Evolutionary conservation across 2,329 filamentous ascomycete species (phyloP).

Genomic region (Phialemonium atrogriseum): DNA sequence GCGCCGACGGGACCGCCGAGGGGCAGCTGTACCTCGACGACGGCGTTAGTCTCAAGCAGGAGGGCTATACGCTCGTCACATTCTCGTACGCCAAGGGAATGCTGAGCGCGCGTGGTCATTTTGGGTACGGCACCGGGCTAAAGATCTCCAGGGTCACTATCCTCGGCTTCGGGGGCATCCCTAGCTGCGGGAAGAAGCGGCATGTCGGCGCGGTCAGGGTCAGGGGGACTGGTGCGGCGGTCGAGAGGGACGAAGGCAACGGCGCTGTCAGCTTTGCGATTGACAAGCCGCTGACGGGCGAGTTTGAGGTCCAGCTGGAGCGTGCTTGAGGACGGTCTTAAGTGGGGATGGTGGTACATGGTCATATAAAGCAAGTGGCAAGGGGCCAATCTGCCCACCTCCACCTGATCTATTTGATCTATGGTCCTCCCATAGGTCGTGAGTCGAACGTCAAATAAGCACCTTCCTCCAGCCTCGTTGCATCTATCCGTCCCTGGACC

Average conservation of each 20-base stretch:
- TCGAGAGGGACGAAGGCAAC: conserved; percentile 6
- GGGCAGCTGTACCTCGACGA: conserved; percentile 73
- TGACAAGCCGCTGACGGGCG: conserved; percentile 14
- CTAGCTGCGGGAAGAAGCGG: conserved; percentile 4
- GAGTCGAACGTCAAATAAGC: no score
- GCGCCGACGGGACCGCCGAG: conserved; percentile 49
- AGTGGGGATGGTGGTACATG: no score
- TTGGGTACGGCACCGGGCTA: conserved; percentile 39
- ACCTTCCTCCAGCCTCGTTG: no score
- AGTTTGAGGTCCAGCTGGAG: conserved; percentile 19
- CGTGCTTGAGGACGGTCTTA: no score
- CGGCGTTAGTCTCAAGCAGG: conserved; percentile 58
- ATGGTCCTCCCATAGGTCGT: no score
- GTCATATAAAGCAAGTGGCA: no score
- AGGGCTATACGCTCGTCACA: conserved; percentile 43
- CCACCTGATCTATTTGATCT: no score
- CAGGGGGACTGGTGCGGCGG: conserved; percentile 6
- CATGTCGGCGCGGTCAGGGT: conserved; percentile 1
- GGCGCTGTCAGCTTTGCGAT: conserved; percentile 12
- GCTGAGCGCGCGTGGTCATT: conserved; percentile 42
- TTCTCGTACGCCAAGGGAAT: conserved; percentile 50
- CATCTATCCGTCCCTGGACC: no score
- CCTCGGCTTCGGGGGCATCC: no score
- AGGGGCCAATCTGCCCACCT: no score
- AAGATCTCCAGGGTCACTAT: conserved; percentile 41